Evolutionary conservation across 2,329 filamentous ascomycete genomes (phyloP), one percentile per base, ranked within the genome.

Genomic region (Verticillium alfalfae): DNA sequence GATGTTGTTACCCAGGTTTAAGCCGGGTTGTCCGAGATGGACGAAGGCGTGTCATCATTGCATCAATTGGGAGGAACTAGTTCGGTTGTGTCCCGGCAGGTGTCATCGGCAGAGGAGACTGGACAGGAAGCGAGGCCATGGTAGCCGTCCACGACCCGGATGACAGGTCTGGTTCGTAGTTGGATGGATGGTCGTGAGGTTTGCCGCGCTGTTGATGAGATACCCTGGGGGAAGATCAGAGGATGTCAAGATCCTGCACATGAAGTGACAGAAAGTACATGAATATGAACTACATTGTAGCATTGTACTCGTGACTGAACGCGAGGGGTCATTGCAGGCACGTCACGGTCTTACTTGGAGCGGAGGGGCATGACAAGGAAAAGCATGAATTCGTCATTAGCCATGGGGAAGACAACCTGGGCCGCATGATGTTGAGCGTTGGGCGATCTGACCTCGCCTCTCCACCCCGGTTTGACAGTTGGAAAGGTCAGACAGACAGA

Each of bases 1-100:
- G 80, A 83, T 67, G 65, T 81, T 22, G 69, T 81, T 45, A 78
- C 75, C 26, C 67, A 72, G 39, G 63, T 65, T 16, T 73, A 59
- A 9, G 39, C 15, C 15, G 39, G 39, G 39, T 7, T 41, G 15
- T 12, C 12, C 16, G 5, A 10, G 45, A 12, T 18, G 18, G n/a
- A 26, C 5, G 9, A 10, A 22, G 18, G 26, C 26, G 26, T 26
- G 45, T 49, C 45, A 49, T 49, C 8, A 22, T 49, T 49, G 45
- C 45, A 49, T 49, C 45, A 49, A 49, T 22, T 18, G 45, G 41
- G n/a, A 13, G 45, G n/a, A 49, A 22, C 5, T 9, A 18, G 45
- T 26, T 37, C 9, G 9, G 45, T 12, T 45, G 16, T 8, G 39
- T 45, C 6, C 18, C 45, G 45, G 45, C 45, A 49, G 45, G 8